Base-by-base conservation (phyloP, 805 yeast species). In the Wickerhamiella nectarea region DNA sequence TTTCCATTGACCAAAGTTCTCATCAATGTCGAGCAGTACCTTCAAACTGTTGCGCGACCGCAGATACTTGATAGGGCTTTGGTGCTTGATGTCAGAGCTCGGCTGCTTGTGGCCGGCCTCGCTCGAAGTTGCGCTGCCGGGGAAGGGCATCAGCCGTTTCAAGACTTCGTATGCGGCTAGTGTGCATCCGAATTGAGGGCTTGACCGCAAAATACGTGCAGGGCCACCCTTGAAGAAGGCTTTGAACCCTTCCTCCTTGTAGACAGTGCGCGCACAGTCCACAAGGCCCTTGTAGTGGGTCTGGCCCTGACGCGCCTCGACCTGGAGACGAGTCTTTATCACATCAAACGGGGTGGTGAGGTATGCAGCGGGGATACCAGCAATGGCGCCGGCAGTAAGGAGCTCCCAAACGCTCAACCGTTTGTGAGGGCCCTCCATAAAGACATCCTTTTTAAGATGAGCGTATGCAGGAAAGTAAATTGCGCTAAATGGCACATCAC, bases 361-460 rank as follows among this genome's bases (percentile, higher is more conserved):
- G 61, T 81, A 89, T 9, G 97, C 97, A 24, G 97, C 93, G 8
- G 98, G 98, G 68, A 93, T 85, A 59, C 97, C 98, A 11, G 98
- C 97, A 50, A 87, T 60, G 9, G 94, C 96, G 62, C 98, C 98
- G 48, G 93, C 75, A 4, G 75, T 60, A 48, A 89, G 72, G 51
- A 91, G 68, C 63, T 89, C 94, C 80, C 89, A 78, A 22, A 93
- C 75, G 49, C 75, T 76, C 48, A 87, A 72, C 49, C 72, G 69
- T 53, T 76, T 72, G 44, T 69, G 70, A 4, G 94, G 94, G 56
- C 89, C 94, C 58, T 80, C 86, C 43, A 80, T 74, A 63, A 87
- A 87, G 50, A 83, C 57, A 54, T 76, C 76, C 63, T 75, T 78
- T 63, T 91, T 91, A 52, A 89, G 71, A 63, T 89, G 94, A 33